Base-by-base conservation (phyloP, 352 stramenopile genomes). In the Globisporangium abappressorium region DNA sequence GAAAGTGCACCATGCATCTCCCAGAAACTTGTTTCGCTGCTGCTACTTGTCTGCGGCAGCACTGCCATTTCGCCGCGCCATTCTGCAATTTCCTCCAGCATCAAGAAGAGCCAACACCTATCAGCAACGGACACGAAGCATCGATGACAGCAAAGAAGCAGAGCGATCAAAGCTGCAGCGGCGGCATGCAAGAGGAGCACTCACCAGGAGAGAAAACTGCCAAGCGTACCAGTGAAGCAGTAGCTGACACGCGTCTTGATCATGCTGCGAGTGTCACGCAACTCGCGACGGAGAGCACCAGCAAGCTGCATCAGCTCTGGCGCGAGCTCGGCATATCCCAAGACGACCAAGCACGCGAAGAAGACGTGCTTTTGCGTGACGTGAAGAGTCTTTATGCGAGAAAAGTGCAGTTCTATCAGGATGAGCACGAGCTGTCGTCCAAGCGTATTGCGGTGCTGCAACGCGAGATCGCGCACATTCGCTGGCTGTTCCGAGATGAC, bases 251-350 rank as follows among this genome's bases (percentile, higher is more conserved):
- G 15, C 65, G 47, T 14, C 3, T 6, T n/a, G 34, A 11, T 5
- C 26, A 4, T 4, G 30, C 14, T 30, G 22, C 2, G 24, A 57
- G 38, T 9, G 54, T 64, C 22, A 12, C 43, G 30, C n/a, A 54
- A 22, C 28, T 71, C 55, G 1, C 70, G 33, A 26, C 24, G 0
- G 47, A 73, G 43, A 67, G 62, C n/a, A 36, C 75, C 34, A 20
- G 20, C 34, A 68, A 72, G 51, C 60, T 86, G 47, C 54, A 53
- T n/a, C 61, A 67, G 55, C 64, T 86, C 9, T 86, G 78, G 78
- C 49, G 47, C 20, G 26, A 58, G 14, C 70, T 86, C 34, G 78
- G 78, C 2, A 43, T 86, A 54, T 62, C 69, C 0, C 43, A 55
- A 8, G 57, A 65, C 9, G 76, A 85, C 33, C 64, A 82, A 59